Percentiles rank a stretch among this genome's conserved stretches.
Evolutionary conservation across 2,329 filamentous ascomycete species (phyloP).

Genomic region (Fusarium nanum): DNA sequence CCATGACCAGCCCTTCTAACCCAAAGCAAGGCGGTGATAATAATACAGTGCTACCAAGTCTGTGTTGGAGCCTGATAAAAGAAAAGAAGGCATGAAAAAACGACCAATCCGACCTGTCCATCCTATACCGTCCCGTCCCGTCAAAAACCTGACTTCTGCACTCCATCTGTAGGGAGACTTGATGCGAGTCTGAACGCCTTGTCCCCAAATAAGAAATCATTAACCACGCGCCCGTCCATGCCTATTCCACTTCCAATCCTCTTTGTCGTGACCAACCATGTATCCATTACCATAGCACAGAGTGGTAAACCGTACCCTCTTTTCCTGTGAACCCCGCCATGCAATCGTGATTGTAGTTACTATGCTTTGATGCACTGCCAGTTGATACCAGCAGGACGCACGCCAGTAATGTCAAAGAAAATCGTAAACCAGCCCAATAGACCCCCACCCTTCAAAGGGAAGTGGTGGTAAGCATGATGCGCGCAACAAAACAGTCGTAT

Average conservation of each 20-base stretch:
- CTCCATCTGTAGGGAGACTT: constrained; percentile 31
- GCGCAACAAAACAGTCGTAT: constrained; percentile 20
- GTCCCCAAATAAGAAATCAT: constrained; percentile 37
- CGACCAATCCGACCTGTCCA: constrained; percentile 20
- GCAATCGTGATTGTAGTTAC: constrained; percentile 41
- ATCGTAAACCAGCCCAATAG: constrained; percentile 42
- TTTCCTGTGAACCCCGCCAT: constrained; percentile 38
- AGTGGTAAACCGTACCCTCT: constrained; percentile 26
- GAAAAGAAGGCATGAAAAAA: constrained; percentile 18
- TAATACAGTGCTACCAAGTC: constrained; percentile 43
- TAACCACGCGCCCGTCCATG: constrained; percentile 38
- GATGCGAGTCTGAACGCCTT: constrained; percentile 39
- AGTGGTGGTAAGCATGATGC: constrained; percentile 23
- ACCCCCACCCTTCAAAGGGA: constrained; percentile 12
- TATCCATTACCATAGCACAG: constrained; percentile 32
- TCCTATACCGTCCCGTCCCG: constrained; percentile 15
- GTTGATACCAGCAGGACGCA: constrained; percentile 22
- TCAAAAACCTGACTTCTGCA: constrained; percentile 21
- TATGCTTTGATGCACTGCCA: constrained; percentile 28
- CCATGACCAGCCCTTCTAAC: constrained; percentile 30
- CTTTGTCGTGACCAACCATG: constrained; percentile 28
- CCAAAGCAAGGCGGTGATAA: constrained; percentile 35
- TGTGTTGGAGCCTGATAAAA: constrained; percentile 36
- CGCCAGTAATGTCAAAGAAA: constrained; percentile 36
- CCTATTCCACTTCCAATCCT: constrained; percentile 23